Percentiles rank a stretch among this genome's conserved stretches.
Conservation (phyloP, 2,329 filamentous ascomycete species). For the Alternaria sp. region DNA sequence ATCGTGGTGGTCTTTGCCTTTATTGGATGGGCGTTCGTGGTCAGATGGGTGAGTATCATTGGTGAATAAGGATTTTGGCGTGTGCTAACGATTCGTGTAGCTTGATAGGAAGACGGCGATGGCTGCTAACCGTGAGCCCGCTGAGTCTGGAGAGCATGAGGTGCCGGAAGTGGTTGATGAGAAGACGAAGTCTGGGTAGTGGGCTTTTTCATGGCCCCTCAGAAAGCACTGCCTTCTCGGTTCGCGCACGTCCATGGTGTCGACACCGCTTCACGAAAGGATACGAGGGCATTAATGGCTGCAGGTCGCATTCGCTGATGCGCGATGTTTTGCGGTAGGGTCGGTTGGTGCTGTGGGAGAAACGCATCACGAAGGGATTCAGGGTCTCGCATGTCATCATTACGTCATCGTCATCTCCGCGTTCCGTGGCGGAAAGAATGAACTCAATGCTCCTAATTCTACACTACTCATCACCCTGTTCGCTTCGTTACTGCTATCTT, state of each 20-base stretch:
- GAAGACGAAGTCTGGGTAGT: neutral
- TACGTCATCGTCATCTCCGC: neutral
- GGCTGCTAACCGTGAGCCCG: neutral
- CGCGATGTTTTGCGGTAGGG: neutral
- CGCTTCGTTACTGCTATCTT: neutral
- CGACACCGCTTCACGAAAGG: neutral
- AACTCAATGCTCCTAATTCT: neutral
- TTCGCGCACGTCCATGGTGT: neutral
- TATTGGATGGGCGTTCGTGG: slow-evolving; percentile 12
- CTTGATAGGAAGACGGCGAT: slow-evolving; percentile 3
- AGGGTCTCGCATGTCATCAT: neutral
- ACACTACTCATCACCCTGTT: neutral
- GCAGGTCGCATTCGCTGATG: neutral
- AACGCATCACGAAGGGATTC: neutral
- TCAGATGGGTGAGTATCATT: slow-evolving; percentile 23
- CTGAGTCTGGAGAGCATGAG: neutral
- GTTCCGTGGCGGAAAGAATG: neutral
- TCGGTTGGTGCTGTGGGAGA: neutral
- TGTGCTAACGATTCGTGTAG: neutral
- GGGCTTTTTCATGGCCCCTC: neutral
- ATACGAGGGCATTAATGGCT: neutral
- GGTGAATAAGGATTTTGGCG: neutral
- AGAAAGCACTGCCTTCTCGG: neutral
- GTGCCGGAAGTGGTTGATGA: neutral
- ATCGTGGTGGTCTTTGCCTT: slow-evolving; percentile 32